Evolutionary conservation across 805 yeast species (phyloP), one percentile per base, ranked within the genome.

Genomic region (Hanseniaspora valbyensis): DNA sequence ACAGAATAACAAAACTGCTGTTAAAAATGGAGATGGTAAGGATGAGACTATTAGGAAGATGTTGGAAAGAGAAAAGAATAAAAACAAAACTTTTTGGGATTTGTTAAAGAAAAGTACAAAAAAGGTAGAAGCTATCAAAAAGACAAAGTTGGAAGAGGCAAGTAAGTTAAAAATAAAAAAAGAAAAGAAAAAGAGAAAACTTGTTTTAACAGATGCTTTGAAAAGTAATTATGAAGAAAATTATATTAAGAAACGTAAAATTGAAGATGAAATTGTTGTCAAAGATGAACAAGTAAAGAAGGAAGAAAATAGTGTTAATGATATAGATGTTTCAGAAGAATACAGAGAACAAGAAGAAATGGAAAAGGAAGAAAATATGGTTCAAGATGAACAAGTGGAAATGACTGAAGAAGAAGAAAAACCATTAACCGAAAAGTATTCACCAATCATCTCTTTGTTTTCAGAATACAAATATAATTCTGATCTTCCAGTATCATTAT

Each of bases 51-150:
- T 42, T 6, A 30, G 32, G 13, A 42, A 32, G 16, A 21, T 42
- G 19, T 19, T 42, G 13, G 45, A 30, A 6, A 30, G 13, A 24
- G 45, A 42, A 18, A 42, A 24, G 14, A 21, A 19, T 10, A 42
- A 42, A 7, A 48, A 40, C 26, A 48, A 48, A 21, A 48, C 44
- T 4, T 48, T 48, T 25, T 48, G 51, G 51, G 51, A 48, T 19
- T 28, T 48, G 7, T 33, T 48, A 25, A 48, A 40, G 16, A 39
- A 40, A 13, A 19, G 38, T n/a, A 14, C 33, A 3, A n/a, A 26
- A n/a, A 25, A 25, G n/a, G 6, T 4, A 6, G 29, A 40, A 19
- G n/a, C n/a, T n/a, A n/a, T n/a, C n/a, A n/a, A n/a, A n/a, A n/a
- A n/a, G n/a, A n/a, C n/a, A n/a, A n/a, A n/a, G n/a, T n/a, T n/a